Evolutionary conservation across 306 rosid species (phyloP).

Genomic region (Inga laurina): DNA sequence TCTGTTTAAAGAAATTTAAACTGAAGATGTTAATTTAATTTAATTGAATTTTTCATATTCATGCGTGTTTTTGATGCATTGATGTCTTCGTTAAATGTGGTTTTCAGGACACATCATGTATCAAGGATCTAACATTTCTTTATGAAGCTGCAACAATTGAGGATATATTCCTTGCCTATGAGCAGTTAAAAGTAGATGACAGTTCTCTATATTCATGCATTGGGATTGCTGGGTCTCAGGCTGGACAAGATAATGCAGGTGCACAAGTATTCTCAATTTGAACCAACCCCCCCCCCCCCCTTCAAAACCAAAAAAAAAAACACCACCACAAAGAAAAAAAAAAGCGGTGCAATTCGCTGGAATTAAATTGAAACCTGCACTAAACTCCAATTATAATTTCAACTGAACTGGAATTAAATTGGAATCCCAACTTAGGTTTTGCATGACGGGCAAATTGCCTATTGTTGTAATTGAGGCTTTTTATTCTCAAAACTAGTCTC

Average conservation of each 20-base stretch:
- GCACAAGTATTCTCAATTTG: constrained; percentile 25
- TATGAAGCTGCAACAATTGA: constrained; percentile 83
- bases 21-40: constrained; percentile 11
- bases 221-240: constrained; percentile 91
- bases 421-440: not conserved
- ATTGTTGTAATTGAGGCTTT: not conserved
- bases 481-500: not conserved
- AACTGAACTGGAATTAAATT: not conserved
- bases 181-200: constrained; percentile 87
- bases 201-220: constrained; percentile 83
- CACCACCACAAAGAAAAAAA: too few relatives aligned
- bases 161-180: constrained; percentile 81
- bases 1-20: constrained; percentile 14
- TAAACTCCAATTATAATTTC: not conserved
- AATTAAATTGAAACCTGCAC: not conserved
- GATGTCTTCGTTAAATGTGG: constrained; percentile 34
- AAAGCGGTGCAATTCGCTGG: not conserved
- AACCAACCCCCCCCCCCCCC: not conserved
- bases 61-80: constrained; percentile 23
- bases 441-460: not conserved
- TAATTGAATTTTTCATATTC: not conserved
- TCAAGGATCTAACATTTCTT: constrained; percentile 76
- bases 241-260: constrained; percentile 64
- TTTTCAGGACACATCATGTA: constrained; percentile 90
- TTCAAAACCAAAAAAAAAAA: too few relatives aligned